These are phyloP conservation scores for Rhododendron ferrugineum DNA, from an alignment of 148 eudicot genomes.

Conservation along the genomic window DNA sequence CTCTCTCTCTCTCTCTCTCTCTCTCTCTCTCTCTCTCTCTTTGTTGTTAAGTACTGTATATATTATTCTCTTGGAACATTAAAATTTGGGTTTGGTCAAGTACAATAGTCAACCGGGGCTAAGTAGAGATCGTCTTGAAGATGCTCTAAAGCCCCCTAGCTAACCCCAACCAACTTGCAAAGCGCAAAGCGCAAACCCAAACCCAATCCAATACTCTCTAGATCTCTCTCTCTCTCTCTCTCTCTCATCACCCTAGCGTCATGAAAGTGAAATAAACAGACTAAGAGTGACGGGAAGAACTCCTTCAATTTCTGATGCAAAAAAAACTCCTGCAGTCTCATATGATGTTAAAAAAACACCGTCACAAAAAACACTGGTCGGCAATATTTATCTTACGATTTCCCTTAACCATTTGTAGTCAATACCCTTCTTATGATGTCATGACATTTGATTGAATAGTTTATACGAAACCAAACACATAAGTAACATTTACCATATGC, in stretches of 20 bases:
- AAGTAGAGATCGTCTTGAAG: too few relatives aligned
- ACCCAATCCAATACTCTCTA: too few relatives aligned
- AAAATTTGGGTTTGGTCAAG: too few relatives aligned
- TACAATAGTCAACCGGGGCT: too few relatives aligned
- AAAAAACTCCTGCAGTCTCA: constrained; percentile 38
- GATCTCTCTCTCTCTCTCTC: not conserved
- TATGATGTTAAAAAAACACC: constrained; percentile 28
- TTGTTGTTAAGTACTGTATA: too few relatives aligned
- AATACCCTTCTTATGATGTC: not conserved
- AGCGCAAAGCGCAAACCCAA: too few relatives aligned
- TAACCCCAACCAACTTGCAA: too few relatives aligned
- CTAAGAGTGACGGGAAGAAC: constrained; percentile 61
- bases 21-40: too few relatives aligned
- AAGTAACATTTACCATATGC: constrained; percentile 14
- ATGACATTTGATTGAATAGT: not conserved
- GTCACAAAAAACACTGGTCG: constrained; percentile 63
- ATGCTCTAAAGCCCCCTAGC: not conserved
- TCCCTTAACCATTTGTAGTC: not conserved
- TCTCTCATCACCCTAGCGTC: not conserved
- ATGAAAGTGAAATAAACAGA: not conserved
- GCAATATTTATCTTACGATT: constrained; percentile 17
- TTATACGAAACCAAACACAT: constrained; percentile 3
- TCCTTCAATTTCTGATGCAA: constrained; percentile 22
- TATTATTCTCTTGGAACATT: too few relatives aligned
- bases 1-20: too few relatives aligned